Evolutionary conservation across 768 basidiomycete species (phyloP).

Genomic region (Nevesoporus exiguus): DNA sequence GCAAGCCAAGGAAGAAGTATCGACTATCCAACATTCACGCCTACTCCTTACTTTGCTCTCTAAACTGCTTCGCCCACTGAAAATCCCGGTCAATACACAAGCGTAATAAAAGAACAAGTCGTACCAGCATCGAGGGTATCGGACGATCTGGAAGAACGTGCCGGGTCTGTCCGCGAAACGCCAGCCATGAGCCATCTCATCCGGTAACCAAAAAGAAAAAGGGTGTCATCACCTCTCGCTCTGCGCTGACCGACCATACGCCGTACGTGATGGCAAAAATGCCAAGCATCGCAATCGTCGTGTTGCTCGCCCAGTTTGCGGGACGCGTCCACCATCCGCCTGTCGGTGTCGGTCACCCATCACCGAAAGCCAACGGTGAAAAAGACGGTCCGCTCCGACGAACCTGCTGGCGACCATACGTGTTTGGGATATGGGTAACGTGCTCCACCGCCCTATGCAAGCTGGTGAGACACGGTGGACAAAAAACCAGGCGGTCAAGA

Average conservation of each 20-base stretch:
- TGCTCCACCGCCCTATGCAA: constrained; percentile 68
- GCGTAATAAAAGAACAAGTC: constrained; percentile 23
- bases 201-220: neutral
- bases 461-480: neutral
- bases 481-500: neutral
- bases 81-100: neutral
- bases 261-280: constrained; percentile 64
- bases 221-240: constrained; percentile 58
- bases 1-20: neutral
- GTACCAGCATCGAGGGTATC: constrained; percentile 78
- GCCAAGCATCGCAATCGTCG: constrained; percentile 66
- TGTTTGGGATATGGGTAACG: constrained; percentile 93
- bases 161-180: constrained; percentile 44
- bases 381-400: constrained; percentile 12
- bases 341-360: constrained; percentile 28
- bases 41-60: constrained; percentile 24
- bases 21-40: constrained; percentile 5
- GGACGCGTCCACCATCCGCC: constrained; percentile 97
- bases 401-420: constrained; percentile 92
- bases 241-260: constrained; percentile 71
- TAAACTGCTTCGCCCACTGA: constrained; percentile 55
- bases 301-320: constrained; percentile 86
- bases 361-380: neutral
- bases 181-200: constrained; percentile 6
- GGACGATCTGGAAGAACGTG: constrained; percentile 56